These are phyloP conservation scores for Phytophthora cactorum DNA, from an alignment of 352 stramenopile genomes.

Conservation along the genomic window DNA sequence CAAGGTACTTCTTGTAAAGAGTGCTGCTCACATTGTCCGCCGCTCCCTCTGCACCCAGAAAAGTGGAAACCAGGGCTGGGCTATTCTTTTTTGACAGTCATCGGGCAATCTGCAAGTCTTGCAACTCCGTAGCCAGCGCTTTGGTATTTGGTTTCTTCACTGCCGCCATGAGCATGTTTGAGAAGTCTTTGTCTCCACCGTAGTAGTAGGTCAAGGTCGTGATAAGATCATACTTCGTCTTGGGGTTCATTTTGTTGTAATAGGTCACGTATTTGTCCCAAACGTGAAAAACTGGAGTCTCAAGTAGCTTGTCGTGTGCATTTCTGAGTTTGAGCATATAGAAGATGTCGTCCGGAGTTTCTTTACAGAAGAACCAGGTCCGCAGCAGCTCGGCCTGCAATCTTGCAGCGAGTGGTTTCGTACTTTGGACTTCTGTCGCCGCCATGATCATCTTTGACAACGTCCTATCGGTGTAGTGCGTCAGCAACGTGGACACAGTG, in stretches of 20 bases:
- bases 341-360: slow-evolving; percentile 2
- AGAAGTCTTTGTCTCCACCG: neutral
- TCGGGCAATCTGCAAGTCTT: neutral
- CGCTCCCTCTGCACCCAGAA: neutral
- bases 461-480: neutral
- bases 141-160: slow-evolving; percentile 6
- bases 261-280: slow-evolving; percentile 10
- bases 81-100: neutral
- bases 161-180: slow-evolving; percentile 2
- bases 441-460: slow-evolving; percentile 14
- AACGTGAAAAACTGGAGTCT: slow-evolving; percentile 4
- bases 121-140: slow-evolving; percentile 1
- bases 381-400: slow-evolving; percentile 7
- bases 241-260: slow-evolving; percentile 3
- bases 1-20: slow-evolving; percentile 5
- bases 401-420: slow-evolving; percentile 5
- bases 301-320: neutral
- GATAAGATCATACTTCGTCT: neutral
- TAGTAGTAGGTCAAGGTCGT: neutral
- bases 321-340: slow-evolving; percentile 2
- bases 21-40: neutral
- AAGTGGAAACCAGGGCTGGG: neutral
- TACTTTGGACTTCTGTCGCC: neutral
- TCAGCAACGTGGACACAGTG: slow-evolving; percentile 6
- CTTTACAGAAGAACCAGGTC: neutral